Base-by-base conservation (phyloP, 1,284 basidiomycete genomes). In the Heterobasidion occidentale region DNA sequence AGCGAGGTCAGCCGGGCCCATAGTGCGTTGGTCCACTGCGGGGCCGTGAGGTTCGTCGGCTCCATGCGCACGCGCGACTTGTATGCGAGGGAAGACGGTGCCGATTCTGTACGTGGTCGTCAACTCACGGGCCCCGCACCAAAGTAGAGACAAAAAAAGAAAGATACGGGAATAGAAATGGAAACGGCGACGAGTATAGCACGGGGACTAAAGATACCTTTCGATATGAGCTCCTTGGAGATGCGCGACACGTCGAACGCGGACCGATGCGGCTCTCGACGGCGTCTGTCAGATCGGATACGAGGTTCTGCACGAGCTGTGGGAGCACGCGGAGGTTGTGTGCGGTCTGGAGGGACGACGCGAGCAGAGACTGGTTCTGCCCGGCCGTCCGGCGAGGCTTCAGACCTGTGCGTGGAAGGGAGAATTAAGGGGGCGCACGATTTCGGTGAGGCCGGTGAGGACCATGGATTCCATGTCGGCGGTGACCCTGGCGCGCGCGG, bases 341-440 rank as follows among this genome's bases (percentile, higher is more conserved):
- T 2, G 95, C 94, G 0, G 94, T 97, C 76, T 98, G 96, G 8
- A 98, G 78, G 0, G 93, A 92, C 2, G 92, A 92, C 0, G 92
- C 91, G 1, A 99, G 79, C 27, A 96, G 74, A 1, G 92, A 84
- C 70, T 92, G 92, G 64, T 97, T 90, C 92, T 95, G 47, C 38
- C 19, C 55, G 8, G 11, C 92, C 94, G 48, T 42, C 19, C 55
- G 8, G 11, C 34, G 27, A n/a, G 12, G 60, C 36, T 54, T 52
- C 14, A 36, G 55, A 33, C 53, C 52, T 20, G 33, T 17, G 36
- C 20, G 53, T 15, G 14, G 47, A 35, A 19, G 51, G 15, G 20
- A 46, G 14, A 35, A 19, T 12, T 35, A 17, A 56, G 55, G 15
- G 27, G 19, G 75, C 82, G 56, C 62, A 93, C 92, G 56, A 92